These are phyloP conservation scores for Entomortierella beljakovae DNA, from an alignment of 192 early-diverging fungal genomes.

Conservation along the genomic window DNA sequence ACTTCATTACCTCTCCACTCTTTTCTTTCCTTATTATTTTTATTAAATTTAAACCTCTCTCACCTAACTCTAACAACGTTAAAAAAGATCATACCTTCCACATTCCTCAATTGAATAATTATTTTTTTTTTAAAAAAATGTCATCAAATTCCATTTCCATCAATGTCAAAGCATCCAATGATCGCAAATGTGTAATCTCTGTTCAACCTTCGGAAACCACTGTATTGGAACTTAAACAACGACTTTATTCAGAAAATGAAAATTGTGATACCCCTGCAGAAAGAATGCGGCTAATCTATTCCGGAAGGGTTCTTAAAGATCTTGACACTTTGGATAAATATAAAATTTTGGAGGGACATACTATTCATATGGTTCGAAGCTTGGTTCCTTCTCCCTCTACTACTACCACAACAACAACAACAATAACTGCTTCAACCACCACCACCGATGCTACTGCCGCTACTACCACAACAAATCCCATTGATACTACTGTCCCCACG, in stretches of 20 bases:
- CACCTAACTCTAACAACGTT: too few species aligned
- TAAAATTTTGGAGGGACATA: slow-evolving; percentile 89
- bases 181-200: slow-evolving; percentile 75
- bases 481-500: background rate
- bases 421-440: too few species aligned
- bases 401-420: too few species aligned
- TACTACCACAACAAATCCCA: background rate
- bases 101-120: background rate
- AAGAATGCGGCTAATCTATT: slow-evolving; percentile 90
- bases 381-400: slow-evolving; percentile 58
- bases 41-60: too few species aligned
- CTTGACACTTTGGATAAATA: slow-evolving; percentile 78
- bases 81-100: too few species aligned
- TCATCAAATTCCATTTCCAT: background rate
- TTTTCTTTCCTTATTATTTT: background rate
- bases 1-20: too few species aligned
- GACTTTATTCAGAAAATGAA: slow-evolving; percentile 77
- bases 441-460: background rate
- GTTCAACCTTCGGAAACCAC: slow-evolving; percentile 70
- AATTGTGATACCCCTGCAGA: slow-evolving; percentile 71
- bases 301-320: slow-evolving; percentile 96
- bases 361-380: slow-evolving; percentile 92
- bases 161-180: slow-evolving; percentile 58
- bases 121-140: slow-evolving; percentile 5
- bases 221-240: slow-evolving; percentile 79